phyloP scores from a whole-genome alignment of 331 rosid genomes.

The Spiraea crenata region DNA sequence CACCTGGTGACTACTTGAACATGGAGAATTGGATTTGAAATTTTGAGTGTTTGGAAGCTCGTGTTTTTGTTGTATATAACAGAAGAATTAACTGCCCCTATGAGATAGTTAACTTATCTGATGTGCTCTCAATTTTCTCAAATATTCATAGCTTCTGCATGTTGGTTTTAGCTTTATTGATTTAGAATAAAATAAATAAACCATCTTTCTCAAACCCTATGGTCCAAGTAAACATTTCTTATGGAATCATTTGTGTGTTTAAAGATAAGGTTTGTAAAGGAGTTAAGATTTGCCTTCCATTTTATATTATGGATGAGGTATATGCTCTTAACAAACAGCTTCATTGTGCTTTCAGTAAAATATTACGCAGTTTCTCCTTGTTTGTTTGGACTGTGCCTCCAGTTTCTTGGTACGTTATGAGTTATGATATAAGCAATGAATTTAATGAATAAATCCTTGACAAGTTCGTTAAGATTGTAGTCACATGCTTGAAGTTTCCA shows the following conservation, averaged over 20 bases:
- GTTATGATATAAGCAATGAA: background rate
- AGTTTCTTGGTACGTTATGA: background rate
- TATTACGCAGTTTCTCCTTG: background rate
- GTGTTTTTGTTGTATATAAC: constrained; percentile 55
- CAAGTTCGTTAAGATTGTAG: background rate
- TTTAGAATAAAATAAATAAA: too few species aligned
- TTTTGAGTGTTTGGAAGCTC: constrained; percentile 15
- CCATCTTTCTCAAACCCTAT: background rate
- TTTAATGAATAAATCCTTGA: background rate
- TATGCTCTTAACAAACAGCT: too few species aligned
- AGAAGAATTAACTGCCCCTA: too few species aligned
- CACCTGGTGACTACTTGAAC: constrained; percentile 61
- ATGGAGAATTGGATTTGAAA: constrained; percentile 17
- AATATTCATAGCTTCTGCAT: too few species aligned
- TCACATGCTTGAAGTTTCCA: background rate
- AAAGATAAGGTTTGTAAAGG: too few species aligned
- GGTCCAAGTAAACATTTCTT: background rate
- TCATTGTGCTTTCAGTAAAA: too few species aligned
- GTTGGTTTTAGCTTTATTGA: too few species aligned
- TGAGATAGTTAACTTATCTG: too few species aligned
- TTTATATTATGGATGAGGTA: too few species aligned
- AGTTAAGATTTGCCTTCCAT: too few species aligned
- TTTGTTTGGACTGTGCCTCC: background rate
- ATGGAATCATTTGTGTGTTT: background rate
- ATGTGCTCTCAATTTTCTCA: too few species aligned